These are phyloP conservation scores for Penicillium occitanis DNA, from an alignment of 2,329 filamentous ascomycete species.

Conservation along the genomic window DNA sequence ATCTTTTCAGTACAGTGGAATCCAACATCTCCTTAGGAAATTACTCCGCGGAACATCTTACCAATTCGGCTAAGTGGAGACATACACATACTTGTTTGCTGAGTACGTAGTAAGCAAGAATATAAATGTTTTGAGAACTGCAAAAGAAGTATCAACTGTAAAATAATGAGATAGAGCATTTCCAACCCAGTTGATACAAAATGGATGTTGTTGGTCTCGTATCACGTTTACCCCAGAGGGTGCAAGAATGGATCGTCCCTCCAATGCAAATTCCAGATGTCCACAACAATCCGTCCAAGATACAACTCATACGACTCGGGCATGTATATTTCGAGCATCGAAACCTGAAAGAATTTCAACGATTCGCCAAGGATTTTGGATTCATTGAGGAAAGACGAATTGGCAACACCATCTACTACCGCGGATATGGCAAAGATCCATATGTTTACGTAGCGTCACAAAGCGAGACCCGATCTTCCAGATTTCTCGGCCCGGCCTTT, in stretches of 20 bases:
- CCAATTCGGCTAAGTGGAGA: neutral
- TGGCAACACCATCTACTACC: conserved; percentile 56
- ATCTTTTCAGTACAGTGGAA: too few relatives aligned
- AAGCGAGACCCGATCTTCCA: conserved; percentile 48
- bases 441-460: conserved; percentile 60
- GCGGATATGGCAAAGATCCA: conserved; percentile 61
- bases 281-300: conserved; percentile 26
- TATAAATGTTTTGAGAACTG: neutral
- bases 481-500: conserved; percentile 59
- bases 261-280: conserved; percentile 24
- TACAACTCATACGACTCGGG: conserved; percentile 31
- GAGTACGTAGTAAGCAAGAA: too few relatives aligned
- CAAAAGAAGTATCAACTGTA: neutral
- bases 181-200: neutral
- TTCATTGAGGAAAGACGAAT: conserved; percentile 28
- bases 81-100: neutral
- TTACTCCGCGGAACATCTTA: conserved; percentile 15
- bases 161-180: neutral
- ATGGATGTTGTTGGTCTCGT: conserved; percentile 23
- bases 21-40: neutral
- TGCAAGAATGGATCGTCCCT: conserved; percentile 24
- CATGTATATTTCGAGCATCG: conserved; percentile 35
- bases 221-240: conserved; percentile 20
- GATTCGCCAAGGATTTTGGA: conserved; percentile 36
- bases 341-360: conserved; percentile 28